Percentiles rank a stretch among this genome's conserved stretches.
Evolutionary conservation across 2,329 filamentous ascomycete species (phyloP).

Genomic region (Plectosphaerella plurivora): DNA sequence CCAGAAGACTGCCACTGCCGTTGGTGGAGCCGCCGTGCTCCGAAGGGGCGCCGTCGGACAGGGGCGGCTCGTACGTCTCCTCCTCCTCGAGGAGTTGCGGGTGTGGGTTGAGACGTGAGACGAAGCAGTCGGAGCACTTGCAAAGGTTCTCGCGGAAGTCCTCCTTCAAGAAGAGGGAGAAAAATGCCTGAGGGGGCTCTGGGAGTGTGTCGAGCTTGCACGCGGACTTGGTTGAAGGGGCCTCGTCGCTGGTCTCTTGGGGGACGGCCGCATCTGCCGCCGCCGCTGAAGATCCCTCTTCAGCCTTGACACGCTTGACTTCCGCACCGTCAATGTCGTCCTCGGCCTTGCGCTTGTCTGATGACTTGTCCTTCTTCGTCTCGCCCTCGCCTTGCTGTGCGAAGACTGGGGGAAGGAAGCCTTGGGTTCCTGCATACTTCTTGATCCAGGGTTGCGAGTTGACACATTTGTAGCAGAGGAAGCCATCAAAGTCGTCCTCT

Average conservation of each 20-base stretch:
- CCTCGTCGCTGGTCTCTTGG: slow-evolving; percentile 6
- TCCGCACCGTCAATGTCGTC: slow-evolving; percentile 37
- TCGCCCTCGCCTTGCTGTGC: slow-evolving; percentile 20
- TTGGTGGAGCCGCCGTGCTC: slow-evolving; percentile 52
- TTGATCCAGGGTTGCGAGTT: slow-evolving; percentile 89
- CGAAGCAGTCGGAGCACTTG: slow-evolving; percentile 75
- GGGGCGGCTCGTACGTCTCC: slow-evolving; percentile 85
- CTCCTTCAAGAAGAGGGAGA: slow-evolving; percentile 79
- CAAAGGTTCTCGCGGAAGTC: slow-evolving; percentile 81
- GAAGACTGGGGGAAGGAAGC: slow-evolving; percentile 74
- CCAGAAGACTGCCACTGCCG: slow-evolving; percentile 78
- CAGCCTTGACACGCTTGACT: slow-evolving; percentile 51
- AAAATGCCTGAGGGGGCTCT: slow-evolving; percentile 42
- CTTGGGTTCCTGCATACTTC: slow-evolving; percentile 71
- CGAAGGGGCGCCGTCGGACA: slow-evolving; percentile 62
- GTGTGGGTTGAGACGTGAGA: slow-evolving; percentile 60
- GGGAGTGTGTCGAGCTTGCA: slow-evolving; percentile 63
- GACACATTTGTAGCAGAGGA: slow-evolving; percentile 93
- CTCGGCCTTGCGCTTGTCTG: slow-evolving; percentile 65
- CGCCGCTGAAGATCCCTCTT: slow-evolving; percentile 16
- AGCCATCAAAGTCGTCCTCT: slow-evolving; percentile 84
- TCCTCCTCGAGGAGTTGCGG: slow-evolving; percentile 89
- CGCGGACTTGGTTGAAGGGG: slow-evolving; percentile 13
- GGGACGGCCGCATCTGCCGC: slow-evolving; percentile 6
- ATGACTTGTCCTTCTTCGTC: slow-evolving; percentile 12